A percentile compares a stretch with the other conserved stretches of the same genome.
phyloP scores from a whole-genome alignment of 2,329 filamentous ascomycete species.

The Arthrinium phaeospermum region DNA sequence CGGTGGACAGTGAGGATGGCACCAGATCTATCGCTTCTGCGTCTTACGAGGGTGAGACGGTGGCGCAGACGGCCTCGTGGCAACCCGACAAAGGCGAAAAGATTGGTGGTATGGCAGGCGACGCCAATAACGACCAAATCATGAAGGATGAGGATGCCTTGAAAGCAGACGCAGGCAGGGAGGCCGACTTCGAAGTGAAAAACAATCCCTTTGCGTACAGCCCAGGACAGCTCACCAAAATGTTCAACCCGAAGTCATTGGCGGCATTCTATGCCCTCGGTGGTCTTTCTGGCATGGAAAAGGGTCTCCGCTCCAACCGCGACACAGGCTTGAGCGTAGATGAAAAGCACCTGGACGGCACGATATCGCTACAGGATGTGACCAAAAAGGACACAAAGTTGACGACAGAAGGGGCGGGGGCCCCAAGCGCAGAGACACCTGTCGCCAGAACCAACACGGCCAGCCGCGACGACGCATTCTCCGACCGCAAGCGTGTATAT shows the following conservation, averaged over 20 bases:
- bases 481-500: slow-evolving; percentile 73
- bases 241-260: slow-evolving; percentile 88
- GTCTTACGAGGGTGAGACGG: slow-evolving; percentile 67
- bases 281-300: slow-evolving; percentile 78
- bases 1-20: slow-evolving; percentile 70
- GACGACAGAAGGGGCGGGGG: slow-evolving; percentile 38
- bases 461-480: slow-evolving; percentile 47
- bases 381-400: slow-evolving; percentile 47
- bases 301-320: slow-evolving; percentile 75
- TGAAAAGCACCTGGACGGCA: slow-evolving; percentile 69
- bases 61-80: slow-evolving; percentile 56
- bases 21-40: slow-evolving; percentile 61
- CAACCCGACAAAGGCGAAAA: slow-evolving; percentile 47
- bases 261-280: slow-evolving; percentile 82
- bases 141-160: slow-evolving; percentile 72
- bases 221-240: slow-evolving; percentile 82
- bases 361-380: slow-evolving; percentile 75
- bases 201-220: slow-evolving; percentile 87
- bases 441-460: slow-evolving; percentile 27
- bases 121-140: slow-evolving; percentile 57
- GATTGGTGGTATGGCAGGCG: slow-evolving; percentile 37
- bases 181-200: slow-evolving; percentile 75
- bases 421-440: slow-evolving; percentile 25
- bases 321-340: slow-evolving; percentile 77
- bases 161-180: slow-evolving; percentile 76